Evolutionary conservation across 805 yeast genomes (phyloP).

Genomic region (Starmera dryadoides): DNA sequence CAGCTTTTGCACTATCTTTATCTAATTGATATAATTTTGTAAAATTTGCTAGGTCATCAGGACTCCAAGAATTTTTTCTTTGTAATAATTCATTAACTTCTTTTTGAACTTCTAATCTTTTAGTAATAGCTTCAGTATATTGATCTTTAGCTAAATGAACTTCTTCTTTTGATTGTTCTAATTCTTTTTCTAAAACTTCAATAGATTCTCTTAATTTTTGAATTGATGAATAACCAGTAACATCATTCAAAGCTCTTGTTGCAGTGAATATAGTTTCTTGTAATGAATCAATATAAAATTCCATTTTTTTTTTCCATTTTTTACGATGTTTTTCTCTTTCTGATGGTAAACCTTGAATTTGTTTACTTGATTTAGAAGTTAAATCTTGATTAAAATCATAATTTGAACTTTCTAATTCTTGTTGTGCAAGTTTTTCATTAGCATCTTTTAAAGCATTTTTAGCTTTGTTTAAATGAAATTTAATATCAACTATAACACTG

Average conservation of each 20-base stretch:
- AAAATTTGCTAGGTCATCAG: conserved; percentile 74
- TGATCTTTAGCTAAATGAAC: conserved; percentile 41
- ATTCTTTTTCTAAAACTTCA: conserved; percentile 41
- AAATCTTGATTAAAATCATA: conserved; percentile 30
- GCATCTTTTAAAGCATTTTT: conserved; percentile 28
- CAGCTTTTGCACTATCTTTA: conserved; percentile 62
- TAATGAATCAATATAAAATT: conserved; percentile 43
- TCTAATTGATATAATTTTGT: conserved; percentile 77
- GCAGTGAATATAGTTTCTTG: conserved; percentile 54
- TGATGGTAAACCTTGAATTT: conserved; percentile 35
- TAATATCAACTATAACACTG: conserved; percentile 8
- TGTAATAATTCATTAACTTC: conserved; percentile 84
- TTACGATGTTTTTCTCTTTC: conserved; percentile 33
- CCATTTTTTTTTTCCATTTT: conserved; percentile 36
- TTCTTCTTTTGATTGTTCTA: conserved; percentile 38
- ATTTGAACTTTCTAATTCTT: conserved; percentile 27
- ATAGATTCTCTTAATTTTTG: conserved; percentile 64
- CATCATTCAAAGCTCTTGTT: conserved; percentile 70
- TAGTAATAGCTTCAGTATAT: conserved; percentile 55
- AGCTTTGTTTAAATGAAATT: conserved; percentile 20
- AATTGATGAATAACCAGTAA: conserved; percentile 84
- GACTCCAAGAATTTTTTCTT: conserved; percentile 76
- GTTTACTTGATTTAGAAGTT: conserved; percentile 14
- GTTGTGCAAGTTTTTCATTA: conserved; percentile 27
- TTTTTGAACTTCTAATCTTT: conserved; percentile 65